phyloP scores from a whole-genome alignment of 352 stramenopile species.

The Globisporangium megalacanthum region DNA sequence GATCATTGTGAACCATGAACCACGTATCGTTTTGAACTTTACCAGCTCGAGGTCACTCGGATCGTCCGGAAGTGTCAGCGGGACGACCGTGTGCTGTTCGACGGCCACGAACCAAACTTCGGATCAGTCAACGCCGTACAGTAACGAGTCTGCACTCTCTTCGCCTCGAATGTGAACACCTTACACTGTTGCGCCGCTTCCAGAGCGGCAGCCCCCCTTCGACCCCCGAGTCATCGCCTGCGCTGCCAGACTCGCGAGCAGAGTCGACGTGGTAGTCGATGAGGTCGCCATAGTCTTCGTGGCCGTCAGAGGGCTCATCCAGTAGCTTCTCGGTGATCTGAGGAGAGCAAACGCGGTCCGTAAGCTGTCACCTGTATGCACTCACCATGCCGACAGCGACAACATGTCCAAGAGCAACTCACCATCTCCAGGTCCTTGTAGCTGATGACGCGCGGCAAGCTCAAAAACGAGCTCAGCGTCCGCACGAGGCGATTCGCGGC shows the following conservation, averaged over 20 bases:
- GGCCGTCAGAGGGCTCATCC: constrained; percentile 35
- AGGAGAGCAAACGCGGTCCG: background rate
- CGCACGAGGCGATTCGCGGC: constrained; percentile 47
- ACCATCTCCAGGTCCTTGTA: constrained; percentile 66
- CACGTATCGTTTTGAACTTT: background rate
- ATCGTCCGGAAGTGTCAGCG: constrained; percentile 38
- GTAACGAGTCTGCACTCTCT: too few relatives aligned
- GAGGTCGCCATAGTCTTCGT: constrained; percentile 54
- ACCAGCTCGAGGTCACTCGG: constrained; percentile 54
- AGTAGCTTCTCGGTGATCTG: constrained; percentile 71
- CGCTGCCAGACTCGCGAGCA: constrained; percentile 30
- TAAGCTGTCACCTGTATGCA: too few relatives aligned
- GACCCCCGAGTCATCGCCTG: constrained; percentile 1
- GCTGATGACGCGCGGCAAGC: constrained; percentile 63
- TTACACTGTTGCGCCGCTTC: constrained; percentile 42
- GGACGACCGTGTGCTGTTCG: constrained; percentile 29
- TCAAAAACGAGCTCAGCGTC: constrained; percentile 64
- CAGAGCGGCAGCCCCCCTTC: constrained; percentile 31
- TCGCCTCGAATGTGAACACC: background rate
- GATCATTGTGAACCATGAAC: background rate
- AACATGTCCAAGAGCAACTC: background rate
- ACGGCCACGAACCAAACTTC: background rate
- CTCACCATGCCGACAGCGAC: background rate
- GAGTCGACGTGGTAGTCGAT: constrained; percentile 71
- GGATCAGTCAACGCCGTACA: background rate